A percentile compares a stretch with the other conserved stretches of the same genome.
These are phyloP conservation scores for Scytalidium lignicola DNA, from an alignment of 2,329 filamentous ascomycete genomes.

Conservation along the genomic window DNA sequence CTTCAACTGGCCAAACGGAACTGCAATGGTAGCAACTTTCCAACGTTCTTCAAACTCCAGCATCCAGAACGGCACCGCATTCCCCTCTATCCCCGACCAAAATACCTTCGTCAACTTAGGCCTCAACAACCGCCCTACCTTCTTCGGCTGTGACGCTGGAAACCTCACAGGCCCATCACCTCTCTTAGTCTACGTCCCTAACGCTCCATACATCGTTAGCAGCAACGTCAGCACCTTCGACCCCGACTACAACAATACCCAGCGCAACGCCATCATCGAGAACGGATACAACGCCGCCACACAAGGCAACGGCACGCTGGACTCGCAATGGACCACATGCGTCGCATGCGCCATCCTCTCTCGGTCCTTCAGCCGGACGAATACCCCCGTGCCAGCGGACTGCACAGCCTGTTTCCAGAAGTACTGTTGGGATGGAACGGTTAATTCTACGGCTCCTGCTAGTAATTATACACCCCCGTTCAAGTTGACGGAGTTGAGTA, in stretches of 20 bases:
- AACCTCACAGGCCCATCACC: slow-evolving; percentile 58
- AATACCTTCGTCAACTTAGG: slow-evolving; percentile 77
- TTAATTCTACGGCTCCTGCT: slow-evolving; percentile 13
- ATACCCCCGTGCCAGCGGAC: slow-evolving; percentile 60
- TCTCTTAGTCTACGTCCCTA: slow-evolving; percentile 83
- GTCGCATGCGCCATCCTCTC: slow-evolving; percentile 83
- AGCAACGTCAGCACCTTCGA: slow-evolving; percentile 80
- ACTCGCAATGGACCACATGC: slow-evolving; percentile 73
- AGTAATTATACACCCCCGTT: slow-evolving; percentile 16
- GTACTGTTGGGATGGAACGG: slow-evolving; percentile 86
- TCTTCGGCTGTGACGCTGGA: slow-evolving; percentile 70
- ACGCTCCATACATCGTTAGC: slow-evolving; percentile 69
- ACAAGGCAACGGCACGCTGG: slow-evolving; percentile 72
- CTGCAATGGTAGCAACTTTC: slow-evolving; percentile 69
- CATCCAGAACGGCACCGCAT: slow-evolving; percentile 62
- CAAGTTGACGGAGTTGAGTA: background rate
- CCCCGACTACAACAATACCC: slow-evolving; percentile 52
- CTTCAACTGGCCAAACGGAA: slow-evolving; percentile 71
- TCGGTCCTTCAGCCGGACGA: slow-evolving; percentile 68
- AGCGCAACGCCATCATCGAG: slow-evolving; percentile 75
- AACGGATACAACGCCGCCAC: slow-evolving; percentile 86
- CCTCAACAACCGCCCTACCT: slow-evolving; percentile 68
- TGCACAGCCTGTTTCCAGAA: slow-evolving; percentile 71
- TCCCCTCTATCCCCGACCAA: slow-evolving; percentile 66
- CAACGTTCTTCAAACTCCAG: slow-evolving; percentile 53